A percentile compares a stretch with the other conserved stretches of the same genome.
Conservation (phyloP, 768 basidiomycete species). For the Cystofilobasidium capitatum region DNA sequence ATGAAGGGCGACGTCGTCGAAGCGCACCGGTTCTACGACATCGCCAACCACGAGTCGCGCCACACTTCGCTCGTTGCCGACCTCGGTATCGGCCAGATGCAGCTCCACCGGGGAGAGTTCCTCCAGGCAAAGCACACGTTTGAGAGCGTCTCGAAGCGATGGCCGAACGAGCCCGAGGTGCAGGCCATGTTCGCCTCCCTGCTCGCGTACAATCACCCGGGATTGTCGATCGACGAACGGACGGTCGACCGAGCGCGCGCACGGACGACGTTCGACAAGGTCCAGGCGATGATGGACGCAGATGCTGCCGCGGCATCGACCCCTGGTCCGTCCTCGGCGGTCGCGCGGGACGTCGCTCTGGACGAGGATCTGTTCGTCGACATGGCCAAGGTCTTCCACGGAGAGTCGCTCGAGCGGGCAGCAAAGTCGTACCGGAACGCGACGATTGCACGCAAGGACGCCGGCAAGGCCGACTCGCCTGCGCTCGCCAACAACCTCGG, state of each 20-base stretch:
- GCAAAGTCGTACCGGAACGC: conserved; percentile 66
- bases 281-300: conserved; percentile 54
- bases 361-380: conserved; percentile 87
- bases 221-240: conserved; percentile 63
- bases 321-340: conserved; percentile 31
- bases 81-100: conserved; percentile 77
- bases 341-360: conserved; percentile 51
- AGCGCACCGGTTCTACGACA: conserved; percentile 67
- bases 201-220: conserved; percentile 69
- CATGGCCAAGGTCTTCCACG: conserved; percentile 80
- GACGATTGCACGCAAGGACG: conserved; percentile 27
- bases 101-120: conserved; percentile 44
- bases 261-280: conserved; percentile 70
- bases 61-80: conserved; percentile 57
- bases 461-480: conserved; percentile 31
- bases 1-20: conserved; percentile 54
- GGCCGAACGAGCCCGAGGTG: conserved; percentile 59
- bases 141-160: conserved; percentile 36
- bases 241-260: conserved; percentile 62
- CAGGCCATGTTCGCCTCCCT: conserved; percentile 81
- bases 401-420: conserved; percentile 64
- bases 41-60: conserved; percentile 45
- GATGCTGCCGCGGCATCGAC: conserved; percentile 44
- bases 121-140: conserved; percentile 35
- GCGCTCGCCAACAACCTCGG: conserved; percentile 35